phyloP scores from a whole-genome alignment of 2,329 filamentous ascomycete species.

The Exophiala xenobiotica region DNA sequence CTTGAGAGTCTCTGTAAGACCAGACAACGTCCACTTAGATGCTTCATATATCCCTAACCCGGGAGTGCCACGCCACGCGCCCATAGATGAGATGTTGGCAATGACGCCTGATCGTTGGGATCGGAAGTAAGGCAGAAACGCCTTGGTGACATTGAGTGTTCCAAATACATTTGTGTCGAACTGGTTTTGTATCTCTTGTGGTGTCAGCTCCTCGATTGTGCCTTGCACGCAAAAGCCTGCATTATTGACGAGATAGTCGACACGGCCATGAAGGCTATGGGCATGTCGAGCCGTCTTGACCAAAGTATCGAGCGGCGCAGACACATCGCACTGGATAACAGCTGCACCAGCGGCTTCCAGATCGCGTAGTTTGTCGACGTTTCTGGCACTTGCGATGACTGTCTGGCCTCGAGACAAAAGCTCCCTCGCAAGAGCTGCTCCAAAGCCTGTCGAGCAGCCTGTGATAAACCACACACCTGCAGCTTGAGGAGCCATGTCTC shows the following conservation, averaged over 20 bases:
- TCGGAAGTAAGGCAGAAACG: conserved; percentile 38
- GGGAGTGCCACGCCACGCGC: conserved; percentile 31
- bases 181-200: conserved; percentile 28
- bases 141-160: conserved; percentile 36
- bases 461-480: neutral
- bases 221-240: conserved; percentile 33
- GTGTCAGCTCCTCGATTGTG: conserved; percentile 31
- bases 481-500: no score
- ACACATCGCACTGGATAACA: neutral
- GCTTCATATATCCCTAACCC: conserved; percentile 36
- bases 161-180: conserved; percentile 42
- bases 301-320: neutral
- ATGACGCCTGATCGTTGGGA: conserved; percentile 34
- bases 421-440: neutral
- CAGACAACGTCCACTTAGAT: conserved; percentile 36
- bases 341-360: neutral
- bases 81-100: conserved; percentile 38
- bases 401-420: neutral
- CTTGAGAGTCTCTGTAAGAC: conserved; percentile 24
- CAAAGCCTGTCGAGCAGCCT: neutral
- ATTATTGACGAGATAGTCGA: conserved; percentile 38
- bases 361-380: neutral
- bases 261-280: conserved; percentile 14
- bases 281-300: neutral
- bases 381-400: neutral